Evolutionary conservation across 441 rosid genomes (phyloP), one percentile per base, ranked within the genome.

Genomic region (Dalechampia spathulata): DNA sequence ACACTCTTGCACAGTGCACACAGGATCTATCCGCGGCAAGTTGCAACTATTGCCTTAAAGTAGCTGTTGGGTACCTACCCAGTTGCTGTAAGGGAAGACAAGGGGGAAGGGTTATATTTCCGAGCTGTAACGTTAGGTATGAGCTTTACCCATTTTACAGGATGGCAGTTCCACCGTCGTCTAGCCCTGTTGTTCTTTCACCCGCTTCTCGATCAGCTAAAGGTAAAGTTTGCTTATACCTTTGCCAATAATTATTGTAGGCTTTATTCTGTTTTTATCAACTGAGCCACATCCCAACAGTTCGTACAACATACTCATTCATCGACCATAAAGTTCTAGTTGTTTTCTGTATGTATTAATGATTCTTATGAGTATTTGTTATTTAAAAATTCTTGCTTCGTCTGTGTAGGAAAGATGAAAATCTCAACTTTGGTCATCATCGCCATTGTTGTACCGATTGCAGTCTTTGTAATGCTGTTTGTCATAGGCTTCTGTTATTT

Each of bases 41-140:
- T 6, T 48, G 52, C 36, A 26, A 8, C 3, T 1, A 27, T 2
- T 79, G 85, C 66, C 62, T 83, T 23, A 21, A 3, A 14, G 48
- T 14, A 12, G 47, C 68, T 1, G 41, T 74, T 19, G 0, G 52
- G 22, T 70, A 27, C 65, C 67, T 38, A 15, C 48, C 60, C 0
- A 1, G 0, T 6, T 74, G 74, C 50, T 66, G 79, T 49, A 21
- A n/a, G 12, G 63, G 70, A 10, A 40, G 16, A 26, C 25, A 2
- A 12, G 84, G 86, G 0, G 76, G 67, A 15, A 61, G 81, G 49
- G 71, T 65, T 15, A 2, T 67, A 25, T 1, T 2, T 30, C 71
- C 73, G 0, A 74, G 73, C 38, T 67, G 78, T 34, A 48, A 4
- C 9, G 5, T 64, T 7, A 62, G 71, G 39, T 70, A 52, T 6